Conservation (phyloP, 768 basidiomycete genomes). For the Boletus barrowsii region DNA sequence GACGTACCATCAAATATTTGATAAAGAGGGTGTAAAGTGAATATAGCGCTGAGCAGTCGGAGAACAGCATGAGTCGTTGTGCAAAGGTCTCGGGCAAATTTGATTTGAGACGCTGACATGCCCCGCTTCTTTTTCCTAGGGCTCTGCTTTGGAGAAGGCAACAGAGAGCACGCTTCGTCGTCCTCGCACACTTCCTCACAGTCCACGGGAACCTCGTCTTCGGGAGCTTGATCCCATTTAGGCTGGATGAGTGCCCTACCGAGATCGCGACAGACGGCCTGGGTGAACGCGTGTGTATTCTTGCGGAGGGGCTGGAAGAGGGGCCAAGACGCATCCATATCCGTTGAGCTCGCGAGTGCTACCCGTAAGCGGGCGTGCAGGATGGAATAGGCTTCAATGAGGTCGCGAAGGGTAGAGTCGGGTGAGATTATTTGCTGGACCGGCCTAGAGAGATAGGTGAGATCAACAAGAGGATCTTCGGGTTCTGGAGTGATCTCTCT, state of each 20-base stretch:
- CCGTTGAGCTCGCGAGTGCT: constrained; percentile 38
- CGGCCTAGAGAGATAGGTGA: constrained; percentile 63
- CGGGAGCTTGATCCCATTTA: constrained; percentile 14
- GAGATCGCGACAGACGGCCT: constrained; percentile 66
- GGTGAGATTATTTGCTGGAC: constrained; percentile 55
- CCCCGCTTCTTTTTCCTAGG: constrained; percentile 58
- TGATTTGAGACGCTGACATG: constrained; percentile 74
- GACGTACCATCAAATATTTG: constrained; percentile 59
- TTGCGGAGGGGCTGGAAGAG: constrained; percentile 69
- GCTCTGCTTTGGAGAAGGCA: constrained; percentile 71
- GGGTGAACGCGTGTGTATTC: constrained; percentile 48
- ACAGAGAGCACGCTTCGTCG: constrained; percentile 29
- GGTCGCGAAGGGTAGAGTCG: constrained; percentile 48
- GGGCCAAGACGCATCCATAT: constrained; percentile 63
- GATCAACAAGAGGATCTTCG: constrained; percentile 57
- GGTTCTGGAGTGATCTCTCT: constrained; percentile 81
- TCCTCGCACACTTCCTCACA: constrained; percentile 24
- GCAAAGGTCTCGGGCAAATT: constrained; percentile 75
- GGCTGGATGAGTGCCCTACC: constrained; percentile 65
- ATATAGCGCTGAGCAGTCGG: constrained; percentile 57
- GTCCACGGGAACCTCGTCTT: constrained; percentile 23
- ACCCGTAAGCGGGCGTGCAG: constrained; percentile 64
- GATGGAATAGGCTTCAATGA: constrained; percentile 73
- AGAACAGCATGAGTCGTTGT: constrained; percentile 70
- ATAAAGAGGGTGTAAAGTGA: constrained; percentile 57